These are phyloP conservation scores for Zoysia japonica DNA, from an alignment of 176 grass and related monocot genomes.

Conservation along the genomic window DNA sequence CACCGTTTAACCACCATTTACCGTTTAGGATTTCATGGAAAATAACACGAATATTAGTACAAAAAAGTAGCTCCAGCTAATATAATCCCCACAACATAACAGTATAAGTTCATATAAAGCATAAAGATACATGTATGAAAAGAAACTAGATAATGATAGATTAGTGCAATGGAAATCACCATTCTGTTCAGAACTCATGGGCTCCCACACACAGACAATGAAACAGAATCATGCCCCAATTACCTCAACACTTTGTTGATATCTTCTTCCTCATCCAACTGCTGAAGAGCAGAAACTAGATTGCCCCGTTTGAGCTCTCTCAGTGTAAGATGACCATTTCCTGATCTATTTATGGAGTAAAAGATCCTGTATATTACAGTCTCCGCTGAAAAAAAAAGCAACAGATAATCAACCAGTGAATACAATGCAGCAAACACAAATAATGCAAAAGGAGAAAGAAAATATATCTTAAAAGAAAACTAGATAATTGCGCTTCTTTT, in stretches of 20 bases:
- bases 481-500: neutral
- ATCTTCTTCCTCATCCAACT: conserved; percentile 98
- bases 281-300: conserved; percentile 95
- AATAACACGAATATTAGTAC: neutral
- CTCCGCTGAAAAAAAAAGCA: conserved; percentile 68
- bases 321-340: conserved; percentile 85
- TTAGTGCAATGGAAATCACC: conserved; percentile 5
- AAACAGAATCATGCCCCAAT: conserved; percentile 35
- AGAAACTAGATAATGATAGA: conserved; percentile 19
- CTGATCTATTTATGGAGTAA: conserved; percentile 97
- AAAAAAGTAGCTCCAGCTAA: neutral
- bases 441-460: neutral
- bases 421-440: conserved; percentile 11
- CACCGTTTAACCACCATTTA: too few relatives aligned
- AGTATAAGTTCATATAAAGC: neutral
- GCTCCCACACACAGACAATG: neutral
- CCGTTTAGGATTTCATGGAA: too few relatives aligned
- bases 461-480: neutral
- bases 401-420: conserved; percentile 33
- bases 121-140: conserved; percentile 4
- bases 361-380: conserved; percentile 99
- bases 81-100: conserved; percentile 24
- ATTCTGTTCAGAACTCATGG: conserved; percentile 10
- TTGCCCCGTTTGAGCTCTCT: conserved; percentile 96
- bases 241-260: conserved; percentile 99